Conservation (phyloP, 2,329 filamentous ascomycete genomes). For the Cercospora zeae-maydis region DNA sequence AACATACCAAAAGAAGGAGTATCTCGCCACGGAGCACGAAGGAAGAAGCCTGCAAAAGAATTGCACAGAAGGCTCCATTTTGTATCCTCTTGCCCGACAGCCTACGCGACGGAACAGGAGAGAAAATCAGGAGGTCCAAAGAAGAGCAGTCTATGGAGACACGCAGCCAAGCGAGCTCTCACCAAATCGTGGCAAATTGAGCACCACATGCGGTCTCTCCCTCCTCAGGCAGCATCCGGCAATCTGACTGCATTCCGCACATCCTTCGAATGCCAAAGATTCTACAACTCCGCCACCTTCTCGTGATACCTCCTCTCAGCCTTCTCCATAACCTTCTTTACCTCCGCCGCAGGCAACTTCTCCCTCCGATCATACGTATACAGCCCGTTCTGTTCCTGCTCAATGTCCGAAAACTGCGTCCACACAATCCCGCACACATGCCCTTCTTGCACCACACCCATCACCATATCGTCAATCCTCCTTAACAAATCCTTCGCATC, state of each 20-base stretch:
- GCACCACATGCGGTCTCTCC: neutral
- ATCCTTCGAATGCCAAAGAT: too few species aligned
- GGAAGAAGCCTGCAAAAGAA: neutral
- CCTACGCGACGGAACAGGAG: neutral
- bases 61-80: neutral
- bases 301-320: constrained; percentile 48
- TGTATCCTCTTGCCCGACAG: neutral
- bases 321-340: constrained; percentile 57
- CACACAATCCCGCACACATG: constrained; percentile 62
- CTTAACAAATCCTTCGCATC: constrained; percentile 58
- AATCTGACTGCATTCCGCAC: too few species aligned
- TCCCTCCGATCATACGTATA: constrained; percentile 60
- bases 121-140: neutral
- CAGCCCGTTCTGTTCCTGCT: constrained; percentile 66
- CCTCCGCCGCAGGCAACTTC: constrained; percentile 56
- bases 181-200: neutral
- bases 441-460: constrained; percentile 55
- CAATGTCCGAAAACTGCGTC: constrained; percentile 60
- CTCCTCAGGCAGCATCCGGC: neutral
- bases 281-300: constrained; percentile 16
- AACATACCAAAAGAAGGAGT: neutral
- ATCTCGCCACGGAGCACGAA: neutral
- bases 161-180: neutral
- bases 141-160: neutral
- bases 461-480: constrained; percentile 57